Conservation (phyloP, 2,329 filamentous ascomycete genomes). For the Trichophyton benhamiae region DNA sequence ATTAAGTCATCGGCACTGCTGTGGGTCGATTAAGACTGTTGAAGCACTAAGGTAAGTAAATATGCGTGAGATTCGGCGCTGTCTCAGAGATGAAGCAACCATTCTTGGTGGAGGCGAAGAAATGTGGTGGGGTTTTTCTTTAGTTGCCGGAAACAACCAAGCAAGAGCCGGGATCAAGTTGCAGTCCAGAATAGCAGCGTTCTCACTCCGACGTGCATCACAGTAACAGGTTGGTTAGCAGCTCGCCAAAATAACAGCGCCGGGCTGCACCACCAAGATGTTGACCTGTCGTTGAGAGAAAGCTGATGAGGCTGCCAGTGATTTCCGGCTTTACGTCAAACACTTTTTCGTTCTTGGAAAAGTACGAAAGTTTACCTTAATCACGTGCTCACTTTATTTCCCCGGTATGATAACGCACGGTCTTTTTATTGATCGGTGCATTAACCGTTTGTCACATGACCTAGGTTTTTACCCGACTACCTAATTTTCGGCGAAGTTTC, state of each 20-base stretch:
- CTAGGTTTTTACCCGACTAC: not conserved
- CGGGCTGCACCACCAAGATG: not conserved
- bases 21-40: not conserved
- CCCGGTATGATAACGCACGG: not conserved
- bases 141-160: not conserved
- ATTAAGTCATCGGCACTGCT: not conserved
- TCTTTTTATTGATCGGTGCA: not conserved
- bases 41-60: not conserved
- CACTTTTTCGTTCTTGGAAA: not conserved
- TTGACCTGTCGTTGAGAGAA: not conserved
- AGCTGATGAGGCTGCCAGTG: not conserved
- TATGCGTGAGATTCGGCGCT: not conserved
- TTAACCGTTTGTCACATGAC: not conserved
- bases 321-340: not conserved
- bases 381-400: constrained; percentile 3
- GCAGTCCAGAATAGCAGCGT: not conserved
- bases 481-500: not conserved
- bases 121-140: not conserved
- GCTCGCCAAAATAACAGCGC: not conserved
- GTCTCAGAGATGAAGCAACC: not conserved
- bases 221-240: not conserved
- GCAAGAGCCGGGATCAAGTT: not conserved
- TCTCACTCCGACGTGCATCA: not conserved
- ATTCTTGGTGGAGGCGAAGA: not conserved
- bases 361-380: not conserved